Evolutionary conservation across 306 rosid species (phyloP).

Genomic region (Prunus davidiana): DNA sequence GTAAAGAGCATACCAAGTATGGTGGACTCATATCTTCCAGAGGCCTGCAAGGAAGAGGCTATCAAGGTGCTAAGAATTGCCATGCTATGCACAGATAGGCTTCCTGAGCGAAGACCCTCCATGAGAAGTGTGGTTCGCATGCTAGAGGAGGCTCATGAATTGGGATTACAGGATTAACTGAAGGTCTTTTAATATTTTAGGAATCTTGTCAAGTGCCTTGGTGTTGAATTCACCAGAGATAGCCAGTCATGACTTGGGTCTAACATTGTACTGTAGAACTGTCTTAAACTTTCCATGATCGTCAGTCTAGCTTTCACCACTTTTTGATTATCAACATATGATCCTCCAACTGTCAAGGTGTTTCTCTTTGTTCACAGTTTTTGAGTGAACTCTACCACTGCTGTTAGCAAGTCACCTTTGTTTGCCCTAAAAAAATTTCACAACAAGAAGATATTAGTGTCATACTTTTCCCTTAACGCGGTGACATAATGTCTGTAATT

Average conservation of each 20-base stretch:
- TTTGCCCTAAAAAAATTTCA: conserved; percentile 3
- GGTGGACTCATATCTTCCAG: conserved; percentile 59
- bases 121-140: conserved; percentile 89
- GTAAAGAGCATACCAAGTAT: conserved; percentile 33
- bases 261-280: background rate
- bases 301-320: conserved; percentile 16
- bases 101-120: conserved; percentile 63
- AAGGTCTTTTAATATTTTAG: background rate
- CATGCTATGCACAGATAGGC: conserved; percentile 58
- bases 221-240: conserved; percentile 18
- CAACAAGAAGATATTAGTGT: background rate
- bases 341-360: conserved; percentile 23
- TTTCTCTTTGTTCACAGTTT: background rate
- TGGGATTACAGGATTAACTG: too few relatives aligned
- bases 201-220: conserved; percentile 16
- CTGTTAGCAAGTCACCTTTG: conserved; percentile 19
- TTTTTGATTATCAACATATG: conserved; percentile 7
- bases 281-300: conserved; percentile 10
- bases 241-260: conserved; percentile 12
- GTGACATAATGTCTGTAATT: background rate
- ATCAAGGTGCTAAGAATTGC: conserved; percentile 64
- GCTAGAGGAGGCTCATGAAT: conserved; percentile 60
- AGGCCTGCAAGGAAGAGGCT: conserved; percentile 54
- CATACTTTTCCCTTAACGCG: background rate
- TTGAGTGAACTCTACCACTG: background rate